These are phyloP conservation scores for Pleurotus pulmonarius DNA, from an alignment of 768 basidiomycete genomes.

Conservation along the genomic window DNA sequence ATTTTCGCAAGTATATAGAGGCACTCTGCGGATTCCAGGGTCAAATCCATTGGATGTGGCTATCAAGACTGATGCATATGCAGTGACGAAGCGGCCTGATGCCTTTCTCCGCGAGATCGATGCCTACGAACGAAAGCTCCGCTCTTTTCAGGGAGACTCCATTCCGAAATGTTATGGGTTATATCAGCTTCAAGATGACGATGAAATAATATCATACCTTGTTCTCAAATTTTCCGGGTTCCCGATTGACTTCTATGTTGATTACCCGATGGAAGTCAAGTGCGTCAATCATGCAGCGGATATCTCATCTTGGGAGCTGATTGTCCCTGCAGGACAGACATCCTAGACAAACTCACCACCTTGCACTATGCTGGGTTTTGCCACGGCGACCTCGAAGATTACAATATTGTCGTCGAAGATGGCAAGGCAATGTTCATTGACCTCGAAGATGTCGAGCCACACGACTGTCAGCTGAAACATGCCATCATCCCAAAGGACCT, in stretches of 20 bases:
- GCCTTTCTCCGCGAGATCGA: not conserved
- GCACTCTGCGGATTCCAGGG: not conserved
- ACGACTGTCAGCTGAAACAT: not conserved
- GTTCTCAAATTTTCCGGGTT: not conserved
- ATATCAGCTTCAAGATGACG: not conserved
- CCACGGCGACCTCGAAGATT: not conserved
- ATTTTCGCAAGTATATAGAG: not conserved
- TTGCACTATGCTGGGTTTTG: not conserved
- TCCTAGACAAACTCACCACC: not conserved
- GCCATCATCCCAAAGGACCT: not conserved
- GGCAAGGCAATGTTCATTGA: not conserved
- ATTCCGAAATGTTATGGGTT: not conserved
- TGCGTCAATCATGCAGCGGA: not conserved
- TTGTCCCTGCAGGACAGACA: not conserved
- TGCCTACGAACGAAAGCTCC: not conserved
- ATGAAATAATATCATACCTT: not conserved
- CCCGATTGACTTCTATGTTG: not conserved
- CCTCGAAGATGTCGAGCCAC: not conserved
- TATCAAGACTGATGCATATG: not conserved
- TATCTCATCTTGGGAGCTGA: not conserved
- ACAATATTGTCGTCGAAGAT: not conserved
- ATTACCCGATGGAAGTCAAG: not conserved
- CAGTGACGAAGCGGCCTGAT: not conserved
- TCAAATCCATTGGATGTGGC: not conserved
- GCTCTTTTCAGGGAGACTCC: not conserved